These are phyloP conservation scores for Metarhizium sp. DNA, from an alignment of 2,329 filamentous ascomycete species.

Conservation along the genomic window DNA sequence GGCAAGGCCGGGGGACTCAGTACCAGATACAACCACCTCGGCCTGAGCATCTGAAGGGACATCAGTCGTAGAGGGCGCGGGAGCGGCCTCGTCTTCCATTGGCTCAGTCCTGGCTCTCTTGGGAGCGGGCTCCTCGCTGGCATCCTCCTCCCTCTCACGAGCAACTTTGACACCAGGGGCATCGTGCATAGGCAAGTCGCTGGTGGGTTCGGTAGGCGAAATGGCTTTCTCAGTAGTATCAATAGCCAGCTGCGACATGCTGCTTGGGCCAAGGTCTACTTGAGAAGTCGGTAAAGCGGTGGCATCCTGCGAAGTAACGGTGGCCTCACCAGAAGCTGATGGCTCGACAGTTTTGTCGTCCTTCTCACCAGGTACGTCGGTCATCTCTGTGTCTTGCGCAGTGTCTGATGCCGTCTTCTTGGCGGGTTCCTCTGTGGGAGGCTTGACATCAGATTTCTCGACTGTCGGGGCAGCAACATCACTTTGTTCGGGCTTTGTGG, in stretches of 20 bases:
- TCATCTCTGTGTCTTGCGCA: conserved; percentile 17
- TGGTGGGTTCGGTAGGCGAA: conserved; percentile 18
- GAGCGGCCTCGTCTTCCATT: conserved; percentile 27
- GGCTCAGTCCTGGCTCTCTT: conserved; percentile 73
- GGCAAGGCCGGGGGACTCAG: conserved; percentile 8
- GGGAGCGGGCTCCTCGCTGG: conserved; percentile 52
- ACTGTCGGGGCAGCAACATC: not conserved
- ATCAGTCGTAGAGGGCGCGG: conserved; percentile 11
- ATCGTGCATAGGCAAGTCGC: conserved; percentile 45
- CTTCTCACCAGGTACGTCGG: conserved; percentile 12
- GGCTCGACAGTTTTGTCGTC: conserved; percentile 11
- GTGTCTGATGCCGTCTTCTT: not conserved
- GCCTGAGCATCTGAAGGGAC: not conserved
- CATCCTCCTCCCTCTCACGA: conserved; percentile 70
- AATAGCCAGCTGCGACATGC: conserved; percentile 29
- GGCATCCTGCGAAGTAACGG: conserved; percentile 7
- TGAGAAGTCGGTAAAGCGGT: conserved; percentile 21
- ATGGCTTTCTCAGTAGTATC: conserved; percentile 23
- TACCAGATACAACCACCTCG: conserved; percentile 5
- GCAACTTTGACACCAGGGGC: conserved; percentile 52
- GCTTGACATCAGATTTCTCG: not conserved
- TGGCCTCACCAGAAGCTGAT: conserved; percentile 7
- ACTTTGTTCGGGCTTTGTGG: not conserved
- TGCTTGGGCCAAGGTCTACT: conserved; percentile 24
- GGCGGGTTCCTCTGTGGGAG: not conserved